Evolutionary conservation across 805 yeast genomes (phyloP), one percentile per base, ranked within the genome.

Genomic region (Ogataea neopini): DNA sequence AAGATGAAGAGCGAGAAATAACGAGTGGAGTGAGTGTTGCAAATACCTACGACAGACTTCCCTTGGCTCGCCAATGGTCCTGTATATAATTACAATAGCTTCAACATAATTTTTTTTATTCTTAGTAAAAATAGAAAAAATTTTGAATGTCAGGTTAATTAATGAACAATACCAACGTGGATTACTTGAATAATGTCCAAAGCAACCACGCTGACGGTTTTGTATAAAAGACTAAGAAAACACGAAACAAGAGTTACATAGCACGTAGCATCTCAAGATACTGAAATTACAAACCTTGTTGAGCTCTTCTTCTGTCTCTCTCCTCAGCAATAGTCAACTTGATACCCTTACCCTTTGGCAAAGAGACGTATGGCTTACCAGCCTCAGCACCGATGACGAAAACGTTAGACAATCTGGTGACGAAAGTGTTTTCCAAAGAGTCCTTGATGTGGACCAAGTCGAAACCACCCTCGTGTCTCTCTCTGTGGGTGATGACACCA

Each of bases 331-430:
- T 90, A 68, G 92, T 73, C 72, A 90, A 84, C 83, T 90, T 90
- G 77, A 90, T 86, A 86, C 97, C 97, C 85, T 90, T 90, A 80
- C 97, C 97, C 92, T 89, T 90, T 80, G 97, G 97, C 76, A 90
- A 81, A 55, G 96, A 88, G 71, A 90, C 81, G 82, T 81, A 82
- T 71, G 97, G 96, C 80, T 88, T 89, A 77, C 88, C 86, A 68
- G 90, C 90, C 80, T 90, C 96, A 50, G 63, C 54, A 77, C 97
- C 97, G 69, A 90, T 84, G 70, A 90, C 86, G 77, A 90, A 89
- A 63, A 90, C 96, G 86, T 90, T 90, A 63, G 83, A 72, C 68
- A 89, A 80, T 83, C 97, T 88, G 75, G 97, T 89, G 67, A 90
- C 96, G 77, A 89, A 89, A 65, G 90, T 79, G 91, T 90, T 90